Percentiles rank a stretch among this genome's conserved stretches.
phyloP scores from a whole-genome alignment of 1,284 basidiomycete species.

The Heterobasidion irregulare region DNA sequence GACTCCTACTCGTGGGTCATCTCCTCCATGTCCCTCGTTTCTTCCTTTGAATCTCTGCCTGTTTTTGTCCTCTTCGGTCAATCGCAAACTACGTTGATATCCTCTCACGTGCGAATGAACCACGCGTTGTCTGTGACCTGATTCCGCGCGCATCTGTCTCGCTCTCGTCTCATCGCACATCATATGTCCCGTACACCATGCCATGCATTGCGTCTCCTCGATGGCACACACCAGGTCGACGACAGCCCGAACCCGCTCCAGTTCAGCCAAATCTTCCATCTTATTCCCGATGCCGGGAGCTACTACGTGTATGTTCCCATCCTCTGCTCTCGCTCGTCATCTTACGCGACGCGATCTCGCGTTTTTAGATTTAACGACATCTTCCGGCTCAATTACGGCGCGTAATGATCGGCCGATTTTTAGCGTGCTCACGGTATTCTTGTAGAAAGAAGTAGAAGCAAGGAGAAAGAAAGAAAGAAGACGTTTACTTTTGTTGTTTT shows the following conservation, averaged over 20 bases:
- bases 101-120: no score
- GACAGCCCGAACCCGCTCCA: conserved; percentile 72
- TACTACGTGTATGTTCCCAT: conserved; percentile 75
- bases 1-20: conserved; percentile 61
- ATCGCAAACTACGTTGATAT: no score
- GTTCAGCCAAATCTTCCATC: conserved; percentile 90
- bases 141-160: not conserved
- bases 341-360: conserved; percentile 1
- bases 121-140: no score
- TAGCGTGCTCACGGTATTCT: no score
- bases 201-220: not conserved
- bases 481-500: no score
- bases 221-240: conserved; percentile 52
- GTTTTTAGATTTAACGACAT: conserved; percentile 72
- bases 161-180: conserved; percentile 6
- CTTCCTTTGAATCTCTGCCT: not conserved
- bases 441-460: no score
- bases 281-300: conserved; percentile 67
- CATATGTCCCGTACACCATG: not conserved
- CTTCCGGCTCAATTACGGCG: conserved; percentile 72
- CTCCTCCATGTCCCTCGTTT: not conserved
- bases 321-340: conserved; percentile 1
- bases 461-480: no score
- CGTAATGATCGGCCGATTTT: no score
- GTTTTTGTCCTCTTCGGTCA: no score